Evolutionary conservation across 768 basidiomycete species (phyloP), one percentile per base, ranked within the genome.

Genomic region (Russula virescens): DNA sequence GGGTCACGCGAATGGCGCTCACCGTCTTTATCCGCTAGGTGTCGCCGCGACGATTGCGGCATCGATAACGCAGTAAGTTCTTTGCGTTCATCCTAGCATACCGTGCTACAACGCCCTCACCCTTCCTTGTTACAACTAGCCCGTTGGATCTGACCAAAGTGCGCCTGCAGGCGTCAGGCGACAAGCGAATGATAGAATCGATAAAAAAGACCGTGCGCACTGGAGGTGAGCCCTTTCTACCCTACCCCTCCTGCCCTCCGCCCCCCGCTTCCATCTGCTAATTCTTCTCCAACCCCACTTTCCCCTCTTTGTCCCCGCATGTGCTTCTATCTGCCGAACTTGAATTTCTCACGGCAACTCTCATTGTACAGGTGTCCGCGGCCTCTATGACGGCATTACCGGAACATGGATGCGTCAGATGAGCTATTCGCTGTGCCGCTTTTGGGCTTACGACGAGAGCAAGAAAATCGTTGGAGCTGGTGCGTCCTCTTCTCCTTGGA

Each of bases 391-490:
- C 71, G 93, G 93, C 19, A 91, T 94, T 62, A 78, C 87, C 2
- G 93, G 92, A 34, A 96, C 93, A 28, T 88, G 91, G 84, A 75
- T 96, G 74, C 83, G 93, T 31, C 93, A 96, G 75, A 92, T 94
- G 91, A 89, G 86, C 38, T 95, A 95, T 75, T 92, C 89, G 47
- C 78, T 94, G 72, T 92, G 90, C 73, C 81, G 92, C n/a, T 95
- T 94, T 78, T 94, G 91, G 84, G 91, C 89, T 18, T 93, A 94
- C 73, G 92, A 94, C 65, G 88, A 91, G 76, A 90, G 87, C 72
- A 95, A 94, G 80, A 91, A 88, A 77, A 66, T 87, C 8, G 69
- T 94, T 0, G 89, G 89, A 23, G 88, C 88, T 16, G 79, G 76
- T 74, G 69, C 73, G 73, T 71, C 14, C 52, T 47, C 49, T 45